Conservation (phyloP, 306 rosid genomes). For the Styphnolobium japonicum region DNA sequence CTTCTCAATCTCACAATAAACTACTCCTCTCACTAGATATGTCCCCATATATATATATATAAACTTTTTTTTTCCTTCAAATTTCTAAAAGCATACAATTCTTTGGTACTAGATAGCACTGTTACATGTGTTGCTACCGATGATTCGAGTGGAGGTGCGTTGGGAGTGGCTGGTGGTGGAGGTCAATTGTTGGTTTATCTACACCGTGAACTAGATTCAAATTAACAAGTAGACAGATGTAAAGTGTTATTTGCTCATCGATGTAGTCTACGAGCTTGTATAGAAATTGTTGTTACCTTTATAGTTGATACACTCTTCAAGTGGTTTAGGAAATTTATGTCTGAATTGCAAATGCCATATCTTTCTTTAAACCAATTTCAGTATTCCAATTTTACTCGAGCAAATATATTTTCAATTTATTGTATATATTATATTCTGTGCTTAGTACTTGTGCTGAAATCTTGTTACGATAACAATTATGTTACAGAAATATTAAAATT, state of each 20-base stretch:
- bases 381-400: background rate
- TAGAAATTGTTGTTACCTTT: background rate
- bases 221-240: background rate
- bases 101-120: constrained; percentile 42
- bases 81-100: background rate
- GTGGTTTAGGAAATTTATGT: background rate
- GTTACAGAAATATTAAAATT: no score
- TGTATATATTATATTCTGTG: no score
- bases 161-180: constrained; percentile 56
- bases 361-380: background rate
- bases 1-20: no score
- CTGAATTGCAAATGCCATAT: background rate
- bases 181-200: constrained; percentile 57
- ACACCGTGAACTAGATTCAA: constrained; percentile 25
- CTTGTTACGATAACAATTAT: no score
- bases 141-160: constrained; percentile 47
- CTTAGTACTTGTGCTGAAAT: no score
- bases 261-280: background rate
- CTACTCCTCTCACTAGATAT: no score
- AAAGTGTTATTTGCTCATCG: background rate
- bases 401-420: background rate
- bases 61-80: background rate
- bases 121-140: constrained; percentile 69
- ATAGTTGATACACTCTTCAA: background rate
- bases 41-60: background rate